These are phyloP conservation scores for Paspalum notatum DNA, from an alignment of 176 grass and related monocot genomes.

Conservation along the genomic window DNA sequence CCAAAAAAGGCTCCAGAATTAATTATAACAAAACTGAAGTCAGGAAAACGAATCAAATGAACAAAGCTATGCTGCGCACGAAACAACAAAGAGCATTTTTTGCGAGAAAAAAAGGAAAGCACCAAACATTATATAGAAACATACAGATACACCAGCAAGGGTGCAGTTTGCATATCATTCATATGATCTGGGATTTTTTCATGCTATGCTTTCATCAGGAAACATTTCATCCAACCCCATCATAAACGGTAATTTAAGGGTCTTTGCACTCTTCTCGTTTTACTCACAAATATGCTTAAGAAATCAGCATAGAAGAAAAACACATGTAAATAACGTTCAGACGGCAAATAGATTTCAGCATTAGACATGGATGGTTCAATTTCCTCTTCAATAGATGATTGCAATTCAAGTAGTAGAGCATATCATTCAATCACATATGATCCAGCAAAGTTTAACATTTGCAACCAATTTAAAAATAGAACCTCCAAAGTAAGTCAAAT, in stretches of 20 bases:
- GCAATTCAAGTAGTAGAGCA: not conserved
- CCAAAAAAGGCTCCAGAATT: not conserved
- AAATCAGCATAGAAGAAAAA: not conserved
- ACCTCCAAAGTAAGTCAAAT: slow-evolving; percentile 2
- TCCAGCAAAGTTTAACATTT: not conserved
- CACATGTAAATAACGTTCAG: not conserved
- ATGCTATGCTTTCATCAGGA: not conserved
- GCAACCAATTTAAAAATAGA: not conserved
- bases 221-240: not conserved
- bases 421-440: not conserved
- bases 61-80: not conserved
- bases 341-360: slow-evolving; percentile 18
- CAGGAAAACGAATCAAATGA: not conserved
- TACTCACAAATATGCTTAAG: not conserved
- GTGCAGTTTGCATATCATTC: not conserved
- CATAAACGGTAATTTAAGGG: slow-evolving; percentile 8
- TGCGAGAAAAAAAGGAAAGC: not conserved
- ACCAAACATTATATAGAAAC: not conserved
- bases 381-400: not conserved
- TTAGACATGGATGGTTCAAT: not conserved
- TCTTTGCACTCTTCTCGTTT: slow-evolving; percentile 9
- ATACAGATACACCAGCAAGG: not conserved
- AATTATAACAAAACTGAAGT: not conserved
- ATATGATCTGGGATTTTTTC: slow-evolving; percentile 21
- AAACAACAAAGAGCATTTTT: not conserved